Evolutionary conservation across 2,329 filamentous ascomycete species (phyloP).

Genomic region (Calonectria leucothoes): DNA sequence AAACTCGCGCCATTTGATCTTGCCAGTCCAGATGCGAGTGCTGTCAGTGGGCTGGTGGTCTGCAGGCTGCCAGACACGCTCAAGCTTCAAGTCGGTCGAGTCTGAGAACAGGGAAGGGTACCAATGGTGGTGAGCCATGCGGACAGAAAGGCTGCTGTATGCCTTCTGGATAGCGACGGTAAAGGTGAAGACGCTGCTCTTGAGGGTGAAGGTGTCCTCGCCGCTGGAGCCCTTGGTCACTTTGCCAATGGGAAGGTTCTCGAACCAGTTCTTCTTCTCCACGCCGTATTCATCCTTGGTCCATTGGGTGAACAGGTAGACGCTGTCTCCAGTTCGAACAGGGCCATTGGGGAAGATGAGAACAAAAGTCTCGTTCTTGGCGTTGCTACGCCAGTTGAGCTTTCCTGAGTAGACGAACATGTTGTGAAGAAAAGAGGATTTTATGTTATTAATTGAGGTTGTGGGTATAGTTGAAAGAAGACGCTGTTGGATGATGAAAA

Average conservation of each 20-base stretch:
- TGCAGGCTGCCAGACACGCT: slow-evolving; percentile 28
- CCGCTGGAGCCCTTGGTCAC: slow-evolving; percentile 7
- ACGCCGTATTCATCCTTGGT: slow-evolving; percentile 18
- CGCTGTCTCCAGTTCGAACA: slow-evolving; percentile 31
- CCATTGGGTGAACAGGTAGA: slow-evolving; percentile 37
- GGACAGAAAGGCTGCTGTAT: slow-evolving; percentile 25
- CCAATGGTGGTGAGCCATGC: slow-evolving; percentile 25
- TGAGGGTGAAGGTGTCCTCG: slow-evolving; percentile 22
- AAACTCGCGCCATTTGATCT: slow-evolving; percentile 29
- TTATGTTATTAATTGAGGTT: neutral
- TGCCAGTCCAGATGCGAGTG: slow-evolving; percentile 33
- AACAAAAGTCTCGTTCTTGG: slow-evolving; percentile 28
- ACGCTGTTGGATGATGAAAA: neutral
- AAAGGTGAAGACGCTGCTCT: slow-evolving; percentile 19
- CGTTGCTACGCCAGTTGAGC: slow-evolving; percentile 30
- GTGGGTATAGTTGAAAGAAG: neutral
- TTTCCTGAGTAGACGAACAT: slow-evolving; percentile 37
- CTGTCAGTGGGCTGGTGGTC: slow-evolving; percentile 9
- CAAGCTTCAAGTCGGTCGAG: neutral
- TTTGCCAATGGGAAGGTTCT: slow-evolving; percentile 10
- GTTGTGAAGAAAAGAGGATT: neutral
- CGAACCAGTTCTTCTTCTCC: slow-evolving; percentile 33
- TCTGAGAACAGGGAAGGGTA: neutral
- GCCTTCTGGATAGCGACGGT: slow-evolving; percentile 20
- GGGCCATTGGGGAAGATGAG: slow-evolving; percentile 30